These are phyloP conservation scores for Sphagnum magellanicum DNA, from an alignment of 228 moss, liverwort and hornwort genomes.

Conservation along the genomic window DNA sequence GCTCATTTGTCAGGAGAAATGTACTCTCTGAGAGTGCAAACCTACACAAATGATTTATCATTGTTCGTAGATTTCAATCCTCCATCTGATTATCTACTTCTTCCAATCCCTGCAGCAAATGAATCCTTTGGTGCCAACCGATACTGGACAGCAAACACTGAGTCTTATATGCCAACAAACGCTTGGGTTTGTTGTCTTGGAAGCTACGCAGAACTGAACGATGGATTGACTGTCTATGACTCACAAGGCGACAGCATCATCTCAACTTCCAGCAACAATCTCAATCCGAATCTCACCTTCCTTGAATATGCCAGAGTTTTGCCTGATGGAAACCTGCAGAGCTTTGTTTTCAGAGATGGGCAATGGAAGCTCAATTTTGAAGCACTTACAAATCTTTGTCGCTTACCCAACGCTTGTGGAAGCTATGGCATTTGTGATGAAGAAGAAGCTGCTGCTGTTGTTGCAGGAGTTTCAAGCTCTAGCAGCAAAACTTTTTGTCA, in stretches of 20 bases:
- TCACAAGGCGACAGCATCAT: not conserved
- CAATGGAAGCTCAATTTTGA: constrained; percentile 1
- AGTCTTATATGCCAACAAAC: not conserved
- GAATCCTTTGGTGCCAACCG: not conserved
- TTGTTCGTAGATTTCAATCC: not conserved
- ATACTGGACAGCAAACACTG: constrained; percentile 2
- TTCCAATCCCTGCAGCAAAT: not conserved
- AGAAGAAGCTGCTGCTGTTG: too few relatives aligned
- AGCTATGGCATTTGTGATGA: constrained; percentile 1
- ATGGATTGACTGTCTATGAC: constrained; percentile 2
- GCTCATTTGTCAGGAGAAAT: not conserved
- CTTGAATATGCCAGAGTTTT: not conserved
- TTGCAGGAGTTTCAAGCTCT: not conserved
- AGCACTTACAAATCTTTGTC: not conserved
- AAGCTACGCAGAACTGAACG: not conserved
- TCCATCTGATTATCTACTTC: not conserved
- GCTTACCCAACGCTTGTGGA: not conserved
- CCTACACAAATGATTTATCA: not conserved
- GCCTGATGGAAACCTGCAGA: constrained; percentile 1
- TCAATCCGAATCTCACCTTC: constrained; percentile 2
- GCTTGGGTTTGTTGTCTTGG: not conserved
- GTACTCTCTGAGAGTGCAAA: not conserved
- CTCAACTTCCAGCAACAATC: not conserved
- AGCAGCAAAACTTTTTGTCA: not conserved
- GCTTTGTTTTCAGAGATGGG: constrained; percentile 1